Evolutionary conservation across 2,329 filamentous ascomycete species (phyloP), one percentile per base, ranked within the genome.

Genomic region (Aspergillus pseudotamarii): DNA sequence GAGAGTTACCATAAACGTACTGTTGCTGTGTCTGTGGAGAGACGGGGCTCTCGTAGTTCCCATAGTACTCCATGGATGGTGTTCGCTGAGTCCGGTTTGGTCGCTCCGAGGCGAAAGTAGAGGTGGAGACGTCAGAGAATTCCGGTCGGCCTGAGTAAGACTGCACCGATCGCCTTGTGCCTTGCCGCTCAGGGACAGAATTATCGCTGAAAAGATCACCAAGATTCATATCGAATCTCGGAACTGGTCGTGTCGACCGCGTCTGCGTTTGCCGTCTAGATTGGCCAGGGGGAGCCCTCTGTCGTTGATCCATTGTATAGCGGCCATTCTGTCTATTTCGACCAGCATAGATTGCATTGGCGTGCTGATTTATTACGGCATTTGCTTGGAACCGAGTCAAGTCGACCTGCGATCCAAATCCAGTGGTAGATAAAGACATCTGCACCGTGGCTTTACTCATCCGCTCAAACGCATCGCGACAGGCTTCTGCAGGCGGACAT

Each of bases 391-490:
- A 61, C 28, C 68, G 71, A 32, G 64, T 68, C 53, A 75, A 66
- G 34, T 76, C 75, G 26, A 76, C 73, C 59, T 78, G 78, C 6
- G 76, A 77, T 36, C 91, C 92, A 68, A 96, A 96, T 0, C 92
- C 92, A 21, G 91, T 94, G 1, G 90, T 94, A 1, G 91, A 92
- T 75, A 94, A 90, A 69, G 92, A 93, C 94, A 97, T 97, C 74
- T 94, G 92, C 57, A 98, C 91, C 0, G 94, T 98, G 11, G 94
- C 94, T 80, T 95, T 96, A 71, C 92, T 94, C 81, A 97, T 98
- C 45, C 94, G 88, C 71, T 96, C 92, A 75, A 98, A 97, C 0
- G 95, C 94, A 76, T 98, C 94, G 16, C 93, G 89, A 76, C 94
- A 98, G 12, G 94, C 93, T 82, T 97, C 94, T 36, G 94, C 94